A percentile compares a stretch with the other conserved stretches of the same genome.
phyloP scores from a whole-genome alignment of 176 grass and related monocot species.

The Oryza nivara region DNA sequence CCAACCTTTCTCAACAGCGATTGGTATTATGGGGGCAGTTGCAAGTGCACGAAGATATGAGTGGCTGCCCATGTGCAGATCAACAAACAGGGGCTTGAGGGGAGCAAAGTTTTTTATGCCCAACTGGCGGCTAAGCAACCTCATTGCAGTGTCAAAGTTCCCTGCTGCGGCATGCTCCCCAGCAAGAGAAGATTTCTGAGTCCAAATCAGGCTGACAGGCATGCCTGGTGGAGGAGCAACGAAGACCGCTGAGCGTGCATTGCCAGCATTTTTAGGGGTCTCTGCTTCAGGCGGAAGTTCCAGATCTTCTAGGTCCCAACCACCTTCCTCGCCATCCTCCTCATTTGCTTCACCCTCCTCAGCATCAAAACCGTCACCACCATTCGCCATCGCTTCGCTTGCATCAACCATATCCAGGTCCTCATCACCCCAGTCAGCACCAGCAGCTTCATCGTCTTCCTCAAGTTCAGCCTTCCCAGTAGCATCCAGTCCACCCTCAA shows the following conservation, averaged over 20 bases:
- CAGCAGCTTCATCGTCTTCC: constrained; percentile 77
- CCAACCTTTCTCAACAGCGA: constrained; percentile 98
- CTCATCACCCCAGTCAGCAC: constrained; percentile 93
- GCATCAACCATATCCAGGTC: constrained; percentile 88
- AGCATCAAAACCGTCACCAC: constrained; percentile 56
- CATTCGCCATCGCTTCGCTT: constrained; percentile 67
- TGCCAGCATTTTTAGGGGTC: constrained; percentile 63
- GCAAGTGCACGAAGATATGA: constrained; percentile 70
- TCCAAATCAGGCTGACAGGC: constrained; percentile 95
- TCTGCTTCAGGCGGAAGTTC: constrained; percentile 82
- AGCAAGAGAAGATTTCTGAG: constrained; percentile 94
- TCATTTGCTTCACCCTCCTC: constrained; percentile 69
- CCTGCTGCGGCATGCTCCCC: constrained; percentile 92
- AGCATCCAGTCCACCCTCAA: constrained; percentile 84
- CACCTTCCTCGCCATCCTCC: constrained; percentile 78
- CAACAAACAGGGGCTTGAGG: constrained; percentile 77
- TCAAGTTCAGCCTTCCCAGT: constrained; percentile 65
- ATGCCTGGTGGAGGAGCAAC: constrained; percentile 83
- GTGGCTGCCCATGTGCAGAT: constrained; percentile 80
- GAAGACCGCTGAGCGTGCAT: constrained; percentile 61
- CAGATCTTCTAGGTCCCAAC: constrained; percentile 97
- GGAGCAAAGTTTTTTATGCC: constrained; percentile 93
- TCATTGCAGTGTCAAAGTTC: constrained; percentile 94
- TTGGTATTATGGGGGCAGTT: constrained; percentile 61
- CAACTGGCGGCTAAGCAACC: constrained; percentile 86